Evolutionary conservation across 1,284 basidiomycete species (phyloP).

Genomic region (Ceratobasidium sp.): DNA sequence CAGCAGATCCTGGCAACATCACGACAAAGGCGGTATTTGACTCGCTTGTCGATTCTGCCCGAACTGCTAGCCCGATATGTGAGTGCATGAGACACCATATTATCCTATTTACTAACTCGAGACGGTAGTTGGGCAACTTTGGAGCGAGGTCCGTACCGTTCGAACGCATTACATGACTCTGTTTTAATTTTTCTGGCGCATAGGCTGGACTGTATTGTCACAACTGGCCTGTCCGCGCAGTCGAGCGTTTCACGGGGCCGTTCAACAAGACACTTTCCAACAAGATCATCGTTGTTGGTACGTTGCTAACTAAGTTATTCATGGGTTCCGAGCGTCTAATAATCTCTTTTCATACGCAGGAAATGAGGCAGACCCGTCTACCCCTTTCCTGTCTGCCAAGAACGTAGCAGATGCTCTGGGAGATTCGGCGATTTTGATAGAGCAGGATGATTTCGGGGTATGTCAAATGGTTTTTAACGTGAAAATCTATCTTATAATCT

Average conservation of each 20-base stretch:
- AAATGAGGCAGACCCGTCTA: constrained; percentile 39
- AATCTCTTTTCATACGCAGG: not conserved
- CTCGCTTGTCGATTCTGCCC: constrained; percentile 1
- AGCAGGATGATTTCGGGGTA: constrained; percentile 38
- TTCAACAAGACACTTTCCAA: constrained; percentile 37
- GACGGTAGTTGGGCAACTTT: not conserved
- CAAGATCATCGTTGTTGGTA: constrained; percentile 38
- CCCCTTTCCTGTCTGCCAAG: constrained; percentile 31
- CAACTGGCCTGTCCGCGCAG: constrained; percentile 39
- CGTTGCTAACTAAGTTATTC: not conserved
- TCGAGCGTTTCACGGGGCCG: constrained; percentile 35
- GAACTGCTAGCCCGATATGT: constrained; percentile 11
- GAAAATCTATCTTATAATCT: not conserved
- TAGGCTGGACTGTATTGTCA: constrained; percentile 5
- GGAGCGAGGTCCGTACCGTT: not conserved
- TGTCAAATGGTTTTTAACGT: not conserved
- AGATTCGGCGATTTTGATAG: constrained; percentile 20
- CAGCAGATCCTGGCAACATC: constrained; percentile 24
- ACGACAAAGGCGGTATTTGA: constrained; percentile 44
- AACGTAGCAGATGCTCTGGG: constrained; percentile 10
- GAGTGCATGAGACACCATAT: constrained; percentile 6
- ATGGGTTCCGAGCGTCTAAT: not conserved
- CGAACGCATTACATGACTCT: not conserved
- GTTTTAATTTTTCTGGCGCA: not conserved
- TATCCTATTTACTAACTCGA: not conserved